Conservation (phyloP, 805 yeast genomes). For the Lipomyces kockii region DNA sequence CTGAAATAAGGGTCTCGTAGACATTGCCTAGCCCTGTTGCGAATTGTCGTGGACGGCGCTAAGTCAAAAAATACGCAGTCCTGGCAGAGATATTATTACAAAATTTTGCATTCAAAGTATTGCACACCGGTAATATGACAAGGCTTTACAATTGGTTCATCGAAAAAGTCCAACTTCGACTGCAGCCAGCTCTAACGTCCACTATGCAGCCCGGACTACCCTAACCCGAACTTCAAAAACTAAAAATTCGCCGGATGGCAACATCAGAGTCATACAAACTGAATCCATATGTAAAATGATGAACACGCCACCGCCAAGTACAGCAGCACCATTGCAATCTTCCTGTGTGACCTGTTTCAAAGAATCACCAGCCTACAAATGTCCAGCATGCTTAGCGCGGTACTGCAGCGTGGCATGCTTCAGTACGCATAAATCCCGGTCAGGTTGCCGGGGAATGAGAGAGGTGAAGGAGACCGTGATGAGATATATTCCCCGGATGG, state of each 20-base stretch:
- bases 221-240: too few relatives aligned
- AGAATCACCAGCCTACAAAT: slow-evolving; percentile 27
- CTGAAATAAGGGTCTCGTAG: background rate
- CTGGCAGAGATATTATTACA: background rate
- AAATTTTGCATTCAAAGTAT: too few relatives aligned
- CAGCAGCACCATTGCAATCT: slow-evolving; percentile 13
- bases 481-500: slow-evolving; percentile 26
- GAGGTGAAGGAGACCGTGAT: slow-evolving; percentile 30
- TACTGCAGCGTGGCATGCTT: slow-evolving; percentile 34
- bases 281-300: too few relatives aligned
- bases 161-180: too few relatives aligned
- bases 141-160: too few relatives aligned
- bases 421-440: slow-evolving; percentile 23
- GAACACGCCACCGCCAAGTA: background rate
- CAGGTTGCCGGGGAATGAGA: slow-evolving; percentile 30
- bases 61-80: background rate
- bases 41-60: background rate
- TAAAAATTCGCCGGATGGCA: too few relatives aligned
- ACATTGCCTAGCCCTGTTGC: background rate
- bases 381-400: slow-evolving; percentile 28
- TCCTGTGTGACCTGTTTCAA: slow-evolving; percentile 26
- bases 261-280: too few relatives aligned
- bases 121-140: too few relatives aligned
- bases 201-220: too few relatives aligned
- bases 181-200: too few relatives aligned